Evolutionary conservation across 1,284 basidiomycete species (phyloP).

Genomic region (Trichosporon inkin): DNA sequence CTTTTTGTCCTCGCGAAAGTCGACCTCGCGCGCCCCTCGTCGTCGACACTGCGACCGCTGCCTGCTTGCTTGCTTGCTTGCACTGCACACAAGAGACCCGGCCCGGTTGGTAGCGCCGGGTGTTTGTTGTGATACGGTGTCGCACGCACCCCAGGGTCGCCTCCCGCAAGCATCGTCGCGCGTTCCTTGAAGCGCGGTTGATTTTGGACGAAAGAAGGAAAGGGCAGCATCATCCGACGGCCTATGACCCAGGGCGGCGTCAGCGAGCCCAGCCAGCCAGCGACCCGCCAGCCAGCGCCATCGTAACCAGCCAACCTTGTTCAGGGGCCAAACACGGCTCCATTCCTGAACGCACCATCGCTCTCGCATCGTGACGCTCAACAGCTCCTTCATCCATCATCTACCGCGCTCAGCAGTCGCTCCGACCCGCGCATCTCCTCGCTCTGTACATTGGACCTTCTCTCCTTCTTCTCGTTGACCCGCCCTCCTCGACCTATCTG

Average conservation of each 20-base stretch:
- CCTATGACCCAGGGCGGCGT: not conserved
- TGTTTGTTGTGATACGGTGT: not conserved
- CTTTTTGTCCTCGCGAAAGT: too few species aligned
- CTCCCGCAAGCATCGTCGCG: not conserved
- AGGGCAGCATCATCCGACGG: not conserved
- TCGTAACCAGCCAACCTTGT: constrained; percentile 3
- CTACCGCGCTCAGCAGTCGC: constrained; percentile 4
- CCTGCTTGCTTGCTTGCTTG: too few species aligned
- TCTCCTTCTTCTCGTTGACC: constrained; percentile 10
- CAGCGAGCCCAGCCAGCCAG: not conserved
- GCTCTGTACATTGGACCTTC: not conserved
- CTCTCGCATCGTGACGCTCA: not conserved
- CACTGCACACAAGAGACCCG: not conserved
- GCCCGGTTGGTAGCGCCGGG: too few species aligned
- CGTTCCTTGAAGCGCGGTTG: constrained; percentile 7
- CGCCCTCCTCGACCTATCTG: not conserved
- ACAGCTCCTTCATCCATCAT: constrained; percentile 5
- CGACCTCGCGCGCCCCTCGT: too few species aligned
- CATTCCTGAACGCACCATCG: not conserved
- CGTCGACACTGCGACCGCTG: too few species aligned
- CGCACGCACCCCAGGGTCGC: not conserved
- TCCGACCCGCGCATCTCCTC: constrained; percentile 9
- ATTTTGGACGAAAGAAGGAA: constrained; percentile 8
- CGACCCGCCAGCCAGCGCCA: not conserved
- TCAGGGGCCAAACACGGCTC: constrained; percentile 6